Conservation (phyloP, 768 basidiomycete species). For the Leccinum olivaceopallidum region DNA sequence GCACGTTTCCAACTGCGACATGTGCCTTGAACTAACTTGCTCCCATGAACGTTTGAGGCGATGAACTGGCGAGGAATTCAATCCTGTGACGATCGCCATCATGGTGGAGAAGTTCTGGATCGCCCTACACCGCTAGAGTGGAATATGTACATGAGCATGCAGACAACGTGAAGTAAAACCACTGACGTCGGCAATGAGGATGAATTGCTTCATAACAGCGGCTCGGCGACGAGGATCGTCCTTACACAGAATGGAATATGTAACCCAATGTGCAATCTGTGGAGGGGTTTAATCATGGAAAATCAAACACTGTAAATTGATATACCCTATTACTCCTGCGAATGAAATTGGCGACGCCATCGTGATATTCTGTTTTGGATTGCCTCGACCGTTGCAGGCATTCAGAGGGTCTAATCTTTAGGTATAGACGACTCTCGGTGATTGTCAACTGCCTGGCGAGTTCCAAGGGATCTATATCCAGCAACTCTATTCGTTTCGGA, state of each 20-base stretch:
- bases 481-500: slow-evolving; percentile 48
- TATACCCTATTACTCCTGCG: slow-evolving; percentile 56
- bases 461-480: slow-evolving; percentile 65
- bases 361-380: slow-evolving; percentile 40
- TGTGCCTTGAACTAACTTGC: slow-evolving; percentile 47
- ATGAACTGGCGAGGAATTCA: slow-evolving; percentile 64
- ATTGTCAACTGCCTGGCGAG: slow-evolving; percentile 69
- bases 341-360: slow-evolving; percentile 60
- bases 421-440: slow-evolving; percentile 59
- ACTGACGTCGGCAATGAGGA: slow-evolving; percentile 62
- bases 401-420: slow-evolving; percentile 59
- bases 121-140: slow-evolving; percentile 52
- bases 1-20: slow-evolving; percentile 50
- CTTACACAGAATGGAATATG: slow-evolving; percentile 52
- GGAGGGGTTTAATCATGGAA: not conserved
- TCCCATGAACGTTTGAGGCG: slow-evolving; percentile 70
- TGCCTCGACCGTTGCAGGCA: slow-evolving; percentile 59
- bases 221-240: slow-evolving; percentile 63
- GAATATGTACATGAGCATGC: slow-evolving; percentile 3
- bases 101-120: slow-evolving; percentile 71
- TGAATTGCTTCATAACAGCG: slow-evolving; percentile 63
- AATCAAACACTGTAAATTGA: not conserved
- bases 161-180: not conserved
- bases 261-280: slow-evolving; percentile 62
- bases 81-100: slow-evolving; percentile 65